phyloP scores from a whole-genome alignment of 2,329 filamentous ascomycete genomes.

The Cyphellophora europaea region DNA sequence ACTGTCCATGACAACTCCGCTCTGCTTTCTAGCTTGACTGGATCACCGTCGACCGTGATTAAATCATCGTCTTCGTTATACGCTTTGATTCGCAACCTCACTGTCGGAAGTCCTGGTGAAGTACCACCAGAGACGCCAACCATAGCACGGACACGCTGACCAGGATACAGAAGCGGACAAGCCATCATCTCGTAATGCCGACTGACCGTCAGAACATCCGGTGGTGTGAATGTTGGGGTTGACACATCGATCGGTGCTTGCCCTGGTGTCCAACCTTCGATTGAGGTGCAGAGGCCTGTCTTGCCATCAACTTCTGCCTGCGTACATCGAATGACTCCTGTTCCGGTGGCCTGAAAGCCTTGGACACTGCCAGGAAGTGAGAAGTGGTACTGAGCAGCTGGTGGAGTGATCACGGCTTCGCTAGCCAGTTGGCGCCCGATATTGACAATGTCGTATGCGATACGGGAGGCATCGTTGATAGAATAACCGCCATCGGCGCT shows the following conservation, averaged over 20 bases:
- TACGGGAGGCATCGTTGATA: slow-evolving; percentile 4
- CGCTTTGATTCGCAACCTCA: slow-evolving; percentile 1
- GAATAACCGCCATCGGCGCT: slow-evolving; percentile 3
- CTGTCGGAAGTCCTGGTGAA: neutral
- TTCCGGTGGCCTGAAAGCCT: slow-evolving; percentile 1
- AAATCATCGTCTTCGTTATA: neutral
- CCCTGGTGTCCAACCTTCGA: neutral
- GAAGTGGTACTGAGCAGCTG: slow-evolving; percentile 4
- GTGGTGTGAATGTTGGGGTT: slow-evolving; percentile 2
- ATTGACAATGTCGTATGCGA: slow-evolving; percentile 2
- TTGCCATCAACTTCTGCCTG: neutral
- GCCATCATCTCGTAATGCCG: slow-evolving; percentile 1
- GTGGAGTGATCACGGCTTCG: neutral
- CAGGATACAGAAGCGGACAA: slow-evolving; percentile 1
- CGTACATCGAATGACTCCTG: neutral
- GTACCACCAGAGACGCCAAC: neutral
- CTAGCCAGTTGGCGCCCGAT: slow-evolving; percentile 1
- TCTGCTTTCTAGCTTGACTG: neutral
- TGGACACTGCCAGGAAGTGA: slow-evolving; percentile 3
- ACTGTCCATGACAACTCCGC: neutral
- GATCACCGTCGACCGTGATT: neutral
- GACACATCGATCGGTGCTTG: slow-evolving; percentile 1
- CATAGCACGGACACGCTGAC: slow-evolving; percentile 1
- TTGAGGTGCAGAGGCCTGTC: neutral
- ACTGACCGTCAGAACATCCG: slow-evolving; percentile 1